Evolutionary conservation across 2,329 filamentous ascomycete species (phyloP), one percentile per base, ranked within the genome.

Genomic region (Clonostachys chloroleuca): DNA sequence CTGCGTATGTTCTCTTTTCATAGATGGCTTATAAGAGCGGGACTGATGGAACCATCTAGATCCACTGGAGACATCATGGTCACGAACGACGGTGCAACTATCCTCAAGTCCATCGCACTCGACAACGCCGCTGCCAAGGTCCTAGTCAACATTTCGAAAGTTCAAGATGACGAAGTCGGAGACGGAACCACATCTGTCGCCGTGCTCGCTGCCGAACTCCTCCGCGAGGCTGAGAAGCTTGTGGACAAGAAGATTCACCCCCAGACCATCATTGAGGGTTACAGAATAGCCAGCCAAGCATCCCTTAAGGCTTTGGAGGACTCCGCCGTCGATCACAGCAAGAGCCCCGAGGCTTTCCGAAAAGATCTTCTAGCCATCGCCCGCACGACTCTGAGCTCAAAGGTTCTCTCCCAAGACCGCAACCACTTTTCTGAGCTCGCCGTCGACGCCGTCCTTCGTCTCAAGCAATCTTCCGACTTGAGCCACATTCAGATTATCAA

Each of bases 401-500:
- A 99, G 74, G 92, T 99, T 46, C 80, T 99, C 46, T 85, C 89
- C 43, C 94, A 99, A 70, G 92, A 99, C 70, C 84, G 92, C 54
- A 83, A 92, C 52, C 89, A 97, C 63, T 99, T 99, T 62, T 83
- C 94, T 48, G 80, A 86, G 64, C 81, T 99, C 43, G 94, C 94
- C 16, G 88, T 88, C 54, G 92, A 97, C 58, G 94, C 94, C 36
- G 89, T 99, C 5, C 77, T 97, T 50, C 84, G 95, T 54, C 80
- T 99, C 62, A 89, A 89, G 68, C 88, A 88, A 48, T 95, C 91
- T 3, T 90, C 89, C 49, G 94, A 99, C 67, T 83, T 99, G 47
- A 96, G 89, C 66, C 92, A 97, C 65, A 99, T 99, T 56, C 94
- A 99, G 70, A 92, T 99, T 62, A 99, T 99, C 77, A 99, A 99